phyloP scores from a whole-genome alignment of 1,284 basidiomycete genomes.

The Pulveroboletus sp. region DNA sequence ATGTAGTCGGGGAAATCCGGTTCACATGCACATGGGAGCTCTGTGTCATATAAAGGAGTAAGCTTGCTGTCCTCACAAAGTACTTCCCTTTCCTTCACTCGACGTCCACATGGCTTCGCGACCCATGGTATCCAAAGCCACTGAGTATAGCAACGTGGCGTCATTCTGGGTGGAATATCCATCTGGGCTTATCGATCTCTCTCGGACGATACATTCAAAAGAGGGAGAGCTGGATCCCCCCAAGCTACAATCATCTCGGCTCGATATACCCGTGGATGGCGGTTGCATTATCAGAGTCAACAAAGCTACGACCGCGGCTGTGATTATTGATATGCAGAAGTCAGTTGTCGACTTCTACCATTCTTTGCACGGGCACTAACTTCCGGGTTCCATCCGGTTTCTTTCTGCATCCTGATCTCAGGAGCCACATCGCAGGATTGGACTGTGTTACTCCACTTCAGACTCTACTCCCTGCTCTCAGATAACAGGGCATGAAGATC shows the following conservation, averaged over 20 bases:
- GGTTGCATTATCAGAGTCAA: constrained; percentile 53
- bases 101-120: constrained; percentile 46
- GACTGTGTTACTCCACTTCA: constrained; percentile 58
- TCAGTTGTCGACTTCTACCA: constrained; percentile 45
- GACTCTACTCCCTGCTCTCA: constrained; percentile 49
- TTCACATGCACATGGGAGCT: neutral
- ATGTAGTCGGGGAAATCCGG: neutral
- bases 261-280: constrained; percentile 56
- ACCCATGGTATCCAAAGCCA: constrained; percentile 45
- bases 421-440: constrained; percentile 57
- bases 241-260: constrained; percentile 41
- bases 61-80: neutral
- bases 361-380: constrained; percentile 3
- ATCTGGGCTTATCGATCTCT: constrained; percentile 60
- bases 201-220: constrained; percentile 44
- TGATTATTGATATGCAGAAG: constrained; percentile 78
- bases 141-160: constrained; percentile 55
- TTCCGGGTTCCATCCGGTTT: constrained; percentile 41
- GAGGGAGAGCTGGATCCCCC: constrained; percentile 31
- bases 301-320: constrained; percentile 51
- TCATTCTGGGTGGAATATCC: constrained; percentile 73
- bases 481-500: constrained; percentile 57
- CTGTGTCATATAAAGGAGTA: constrained; percentile 10
- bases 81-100: constrained; percentile 33
- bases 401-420: constrained; percentile 64